A percentile compares a stretch with the other conserved stretches of the same genome.
Conservation (phyloP, 768 basidiomycete genomes). For the Kwoniella europaea region DNA sequence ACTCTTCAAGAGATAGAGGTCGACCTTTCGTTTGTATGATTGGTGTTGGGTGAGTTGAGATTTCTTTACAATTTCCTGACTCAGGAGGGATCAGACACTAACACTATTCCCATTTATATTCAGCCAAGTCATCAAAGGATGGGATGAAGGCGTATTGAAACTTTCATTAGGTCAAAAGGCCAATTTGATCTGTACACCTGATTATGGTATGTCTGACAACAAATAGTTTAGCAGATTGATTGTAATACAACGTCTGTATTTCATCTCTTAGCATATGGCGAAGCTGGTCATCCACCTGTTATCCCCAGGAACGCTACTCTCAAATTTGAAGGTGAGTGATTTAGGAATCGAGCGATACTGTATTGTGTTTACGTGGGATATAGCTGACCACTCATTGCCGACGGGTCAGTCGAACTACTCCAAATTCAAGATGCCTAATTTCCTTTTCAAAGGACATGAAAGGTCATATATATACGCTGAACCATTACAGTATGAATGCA, state of each 20-base stretch:
- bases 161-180: background rate
- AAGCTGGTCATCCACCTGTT: constrained; percentile 57
- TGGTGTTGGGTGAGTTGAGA: background rate
- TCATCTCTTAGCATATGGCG: constrained; percentile 34
- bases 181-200: background rate
- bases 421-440: background rate
- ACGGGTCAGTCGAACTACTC: constrained; percentile 3
- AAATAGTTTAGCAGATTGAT: background rate
- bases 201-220: background rate
- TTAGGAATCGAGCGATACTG: background rate
- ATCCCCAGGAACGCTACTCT: constrained; percentile 56
- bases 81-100: too few species aligned
- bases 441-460: background rate
- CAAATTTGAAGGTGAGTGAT: constrained; percentile 5
- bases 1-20: background rate
- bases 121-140: background rate
- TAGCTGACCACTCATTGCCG: background rate
- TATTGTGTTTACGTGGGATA: background rate
- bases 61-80: too few species aligned
- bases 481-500: background rate
- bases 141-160: background rate
- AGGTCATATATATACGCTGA: too few species aligned
- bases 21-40: background rate
- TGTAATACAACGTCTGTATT: background rate
- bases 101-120: too few species aligned